These are phyloP conservation scores for Hypoxylon rubiginosum DNA, from an alignment of 2,329 filamentous ascomycete genomes.

Conservation along the genomic window DNA sequence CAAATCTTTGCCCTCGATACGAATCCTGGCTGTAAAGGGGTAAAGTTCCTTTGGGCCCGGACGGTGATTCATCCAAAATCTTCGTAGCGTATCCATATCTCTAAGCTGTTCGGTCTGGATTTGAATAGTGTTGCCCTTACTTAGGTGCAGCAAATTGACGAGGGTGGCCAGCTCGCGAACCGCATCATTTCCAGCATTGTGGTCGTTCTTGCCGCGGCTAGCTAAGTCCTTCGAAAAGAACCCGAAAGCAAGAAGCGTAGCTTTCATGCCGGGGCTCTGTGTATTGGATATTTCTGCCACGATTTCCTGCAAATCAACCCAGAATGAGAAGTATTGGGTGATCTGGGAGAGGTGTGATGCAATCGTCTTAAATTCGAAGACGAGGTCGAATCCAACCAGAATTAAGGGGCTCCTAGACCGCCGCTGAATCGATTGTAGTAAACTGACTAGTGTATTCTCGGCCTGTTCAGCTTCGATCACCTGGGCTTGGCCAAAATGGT, in stretches of 20 bases:
- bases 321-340: conserved; percentile 27
- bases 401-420: conserved; percentile 6
- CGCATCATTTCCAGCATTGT: conserved; percentile 32
- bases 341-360: conserved; percentile 16
- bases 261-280: conserved; percentile 16
- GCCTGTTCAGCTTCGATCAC: background rate
- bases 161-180: conserved; percentile 21
- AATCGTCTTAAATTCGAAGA: conserved; percentile 26
- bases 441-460: conserved; percentile 17
- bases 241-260: conserved; percentile 28
- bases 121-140: conserved; percentile 7
- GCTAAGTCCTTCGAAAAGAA: conserved; percentile 17
- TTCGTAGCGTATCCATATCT: conserved; percentile 3
- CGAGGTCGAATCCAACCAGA: conserved; percentile 24
- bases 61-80: conserved; percentile 2
- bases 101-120: conserved; percentile 1
- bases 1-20: conserved; percentile 17
- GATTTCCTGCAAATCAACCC: conserved; percentile 34
- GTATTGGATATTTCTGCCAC: conserved; percentile 7
- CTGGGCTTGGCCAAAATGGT: background rate
- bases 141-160: conserved; percentile 3
- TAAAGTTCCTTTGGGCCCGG: conserved; percentile 27
- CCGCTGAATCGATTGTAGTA: conserved; percentile 25
- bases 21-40: conserved; percentile 26
- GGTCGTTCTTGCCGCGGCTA: conserved; percentile 6